Evolutionary conservation across 2,329 filamentous ascomycete species (phyloP), one percentile per base, ranked within the genome.

Genomic region (Phaeosphaeriaceae sp.): DNA sequence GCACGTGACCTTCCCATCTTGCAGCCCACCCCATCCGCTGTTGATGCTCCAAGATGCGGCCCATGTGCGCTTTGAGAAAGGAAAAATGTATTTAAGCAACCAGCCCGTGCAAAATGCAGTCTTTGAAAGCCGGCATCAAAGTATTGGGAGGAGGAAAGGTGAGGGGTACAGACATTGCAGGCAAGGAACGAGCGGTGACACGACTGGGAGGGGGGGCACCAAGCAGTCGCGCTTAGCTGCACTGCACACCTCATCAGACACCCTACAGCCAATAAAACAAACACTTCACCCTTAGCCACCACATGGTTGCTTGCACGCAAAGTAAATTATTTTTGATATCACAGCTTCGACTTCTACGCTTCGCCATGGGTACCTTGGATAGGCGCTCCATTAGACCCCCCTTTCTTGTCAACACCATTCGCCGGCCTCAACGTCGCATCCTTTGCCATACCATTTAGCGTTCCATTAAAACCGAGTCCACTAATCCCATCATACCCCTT

Each of bases 401-500:
- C 63, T 30, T 50, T 61, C 34, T 70, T 70, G 6, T 56, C 58
- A 8, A 81, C 75, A 3, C 79, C 79, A 52, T 86, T 86, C 8
- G 84, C 83, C 37, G 71, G 71, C 41, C 74, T 72, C 20, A 78
- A 61, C 41, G 72, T 76, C 8, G 54, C 46, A 42, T 81, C 76
- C 60, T 79, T 80, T 9, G 80, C 74, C 75, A 87, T 83, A 6
- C 82, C 83, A 51, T 86, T 87, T 64, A 85, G 81, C 0, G 79
- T 82, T 2, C 84, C 84, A 39, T 84, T 86, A 67, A 87, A 87
- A 8, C 67, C 65, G 58, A 87, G 58, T 2, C 76, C 74, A 3
- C 77, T 66, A 38, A 87, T 86, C 0, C 83, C 81, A 16, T 77
- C 74, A 48, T 87, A 85, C 0, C 83, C 84, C 73, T 84, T 81